phyloP scores from a whole-genome alignment of 2,329 filamentous ascomycete species.

The Cladosporium velox region DNA sequence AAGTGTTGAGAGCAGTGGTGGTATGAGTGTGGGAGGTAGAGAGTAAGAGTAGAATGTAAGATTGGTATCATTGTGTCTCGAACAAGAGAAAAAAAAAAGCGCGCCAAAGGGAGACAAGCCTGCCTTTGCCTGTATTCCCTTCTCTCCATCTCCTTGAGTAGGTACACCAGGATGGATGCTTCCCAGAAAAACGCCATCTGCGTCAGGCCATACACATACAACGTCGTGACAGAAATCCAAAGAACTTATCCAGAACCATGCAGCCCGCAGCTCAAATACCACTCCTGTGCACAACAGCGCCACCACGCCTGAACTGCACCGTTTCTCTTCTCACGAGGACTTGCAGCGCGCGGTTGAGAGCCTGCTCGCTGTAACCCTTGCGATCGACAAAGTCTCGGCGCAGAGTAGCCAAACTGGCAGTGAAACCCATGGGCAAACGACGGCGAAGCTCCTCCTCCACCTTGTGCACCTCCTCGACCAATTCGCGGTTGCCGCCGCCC shows the following conservation, averaged over 20 bases:
- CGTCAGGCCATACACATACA: neutral
- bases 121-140: neutral
- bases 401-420: constrained; percentile 82
- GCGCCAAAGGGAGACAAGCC: neutral
- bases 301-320: constrained; percentile 76
- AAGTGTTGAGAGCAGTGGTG: too few relatives aligned
- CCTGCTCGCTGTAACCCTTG: constrained; percentile 85
- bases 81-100: neutral
- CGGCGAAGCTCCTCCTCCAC: constrained; percentile 87
- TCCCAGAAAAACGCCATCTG: neutral
- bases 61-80: neutral
- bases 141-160: neutral
- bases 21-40: too few relatives aligned
- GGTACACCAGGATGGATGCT: neutral
- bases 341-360: constrained; percentile 79
- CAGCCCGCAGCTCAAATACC: constrained; percentile 53
- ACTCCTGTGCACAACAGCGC: constrained; percentile 72
- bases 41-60: neutral
- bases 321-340: constrained; percentile 86
- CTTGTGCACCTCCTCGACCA: constrained; percentile 85
- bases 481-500: constrained; percentile 74
- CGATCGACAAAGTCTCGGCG: constrained; percentile 89
- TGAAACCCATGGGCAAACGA: constrained; percentile 88
- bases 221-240: neutral
- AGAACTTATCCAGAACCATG: neutral